These are phyloP conservation scores for Colletotrichum sp. DNA, from an alignment of 2,329 filamentous ascomycete genomes.

Conservation along the genomic window DNA sequence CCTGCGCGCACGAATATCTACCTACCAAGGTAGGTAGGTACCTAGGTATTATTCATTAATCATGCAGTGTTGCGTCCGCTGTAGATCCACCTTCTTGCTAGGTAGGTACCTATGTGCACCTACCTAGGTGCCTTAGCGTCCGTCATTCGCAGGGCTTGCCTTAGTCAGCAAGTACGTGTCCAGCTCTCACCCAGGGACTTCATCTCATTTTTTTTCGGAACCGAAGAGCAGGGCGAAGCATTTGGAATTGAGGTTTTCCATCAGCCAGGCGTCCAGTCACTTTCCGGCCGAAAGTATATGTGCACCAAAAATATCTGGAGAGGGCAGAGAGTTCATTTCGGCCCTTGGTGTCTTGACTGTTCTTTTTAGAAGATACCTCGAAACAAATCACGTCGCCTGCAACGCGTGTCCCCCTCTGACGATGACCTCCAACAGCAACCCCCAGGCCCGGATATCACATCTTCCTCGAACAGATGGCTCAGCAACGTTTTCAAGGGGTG, in stretches of 20 bases:
- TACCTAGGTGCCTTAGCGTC: background rate
- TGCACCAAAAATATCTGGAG: background rate
- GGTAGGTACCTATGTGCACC: background rate
- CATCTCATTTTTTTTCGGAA: background rate
- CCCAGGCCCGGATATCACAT: constrained; percentile 59
- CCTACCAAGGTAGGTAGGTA: no score
- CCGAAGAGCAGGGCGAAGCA: no score
- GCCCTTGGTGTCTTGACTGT: background rate
- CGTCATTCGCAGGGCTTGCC: background rate
- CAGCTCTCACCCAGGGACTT: background rate
- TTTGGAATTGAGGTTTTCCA: background rate
- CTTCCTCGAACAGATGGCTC: constrained; percentile 81
- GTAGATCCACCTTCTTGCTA: background rate
- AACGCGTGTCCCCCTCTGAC: background rate
- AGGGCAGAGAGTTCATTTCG: background rate
- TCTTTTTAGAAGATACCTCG: background rate
- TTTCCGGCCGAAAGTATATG: background rate
- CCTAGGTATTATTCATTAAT: no score
- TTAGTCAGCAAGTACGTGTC: constrained; percentile 7
- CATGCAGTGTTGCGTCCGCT: background rate
- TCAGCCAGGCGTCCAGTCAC: background rate
- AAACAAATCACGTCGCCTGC: background rate
- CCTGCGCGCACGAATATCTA: no score
- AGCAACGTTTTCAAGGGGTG: constrained; percentile 74
- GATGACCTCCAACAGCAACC: constrained; percentile 38